Conservation (phyloP, 345 rosid genomes). For the Cardamine chenopodiifolia region DNA sequence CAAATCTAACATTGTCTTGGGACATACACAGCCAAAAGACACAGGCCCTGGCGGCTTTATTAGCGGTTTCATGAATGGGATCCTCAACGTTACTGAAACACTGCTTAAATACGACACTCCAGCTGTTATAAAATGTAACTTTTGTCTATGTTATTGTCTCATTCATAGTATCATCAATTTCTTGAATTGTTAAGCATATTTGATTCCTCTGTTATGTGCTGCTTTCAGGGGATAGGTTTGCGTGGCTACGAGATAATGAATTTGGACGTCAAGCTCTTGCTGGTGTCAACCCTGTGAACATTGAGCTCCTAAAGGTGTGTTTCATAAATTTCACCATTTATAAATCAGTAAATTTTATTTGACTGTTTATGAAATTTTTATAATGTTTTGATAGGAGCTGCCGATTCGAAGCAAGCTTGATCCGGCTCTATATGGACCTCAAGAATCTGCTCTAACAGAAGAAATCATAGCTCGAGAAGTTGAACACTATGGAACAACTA, state of each 20-base stretch:
- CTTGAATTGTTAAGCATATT: not conserved
- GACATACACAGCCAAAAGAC: constrained; percentile 44
- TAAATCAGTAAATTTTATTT: not conserved
- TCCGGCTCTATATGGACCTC: constrained; percentile 75
- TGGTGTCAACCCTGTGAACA: constrained; percentile 89
- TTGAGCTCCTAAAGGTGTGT: constrained; percentile 69
- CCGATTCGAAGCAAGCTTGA: constrained; percentile 89
- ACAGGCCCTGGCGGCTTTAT: constrained; percentile 31
- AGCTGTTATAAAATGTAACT: constrained; percentile 67
- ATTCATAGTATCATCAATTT: not conserved
- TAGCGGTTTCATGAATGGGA: constrained; percentile 50
- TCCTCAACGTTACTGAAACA: constrained; percentile 57
- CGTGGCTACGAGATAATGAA: constrained; percentile 92
- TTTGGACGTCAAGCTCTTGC: constrained; percentile 93
- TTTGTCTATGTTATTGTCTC: not conserved
- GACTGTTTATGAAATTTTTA: constrained; percentile 13
- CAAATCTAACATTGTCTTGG: constrained; percentile 59
- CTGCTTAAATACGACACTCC: constrained; percentile 79
- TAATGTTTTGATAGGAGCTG: constrained; percentile 59
- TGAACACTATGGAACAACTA: constrained; percentile 67
- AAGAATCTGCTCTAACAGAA: constrained; percentile 76
- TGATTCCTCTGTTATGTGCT: constrained; percentile 5
- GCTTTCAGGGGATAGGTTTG: constrained; percentile 77
- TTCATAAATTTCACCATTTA: not conserved
- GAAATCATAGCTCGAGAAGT: constrained; percentile 64